These are phyloP conservation scores for Lonicera japonica DNA, from an alignment of 129 eudicot genomes.

Conservation along the genomic window DNA sequence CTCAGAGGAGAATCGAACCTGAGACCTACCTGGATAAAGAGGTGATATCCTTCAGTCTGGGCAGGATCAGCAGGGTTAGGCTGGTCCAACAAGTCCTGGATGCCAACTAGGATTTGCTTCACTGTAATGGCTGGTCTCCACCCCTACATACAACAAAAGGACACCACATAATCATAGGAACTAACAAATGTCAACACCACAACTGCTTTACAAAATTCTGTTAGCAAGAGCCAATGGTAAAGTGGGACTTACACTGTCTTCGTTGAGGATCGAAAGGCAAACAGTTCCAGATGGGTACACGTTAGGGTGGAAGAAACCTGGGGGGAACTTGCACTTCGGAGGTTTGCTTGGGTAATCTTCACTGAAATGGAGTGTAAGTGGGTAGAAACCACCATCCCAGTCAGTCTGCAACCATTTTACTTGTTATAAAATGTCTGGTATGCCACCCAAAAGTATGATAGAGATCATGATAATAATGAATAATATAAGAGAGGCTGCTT, in stretches of 20 bases:
- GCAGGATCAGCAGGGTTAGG: slow-evolving; percentile 94
- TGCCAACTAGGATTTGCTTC: slow-evolving; percentile 86
- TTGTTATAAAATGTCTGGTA: slow-evolving; percentile 10
- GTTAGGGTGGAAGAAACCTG: slow-evolving; percentile 86
- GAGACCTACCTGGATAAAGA: slow-evolving; percentile 70
- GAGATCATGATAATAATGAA: neutral
- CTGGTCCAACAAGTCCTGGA: slow-evolving; percentile 83
- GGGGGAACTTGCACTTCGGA: slow-evolving; percentile 83
- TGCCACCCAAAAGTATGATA: neutral
- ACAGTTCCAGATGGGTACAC: slow-evolving; percentile 96
- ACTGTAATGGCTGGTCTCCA: slow-evolving; percentile 98
- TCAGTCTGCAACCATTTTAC: slow-evolving; percentile 53
- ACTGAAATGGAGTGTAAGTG: slow-evolving; percentile 61
- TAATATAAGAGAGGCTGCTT: neutral
- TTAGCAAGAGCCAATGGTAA: neutral
- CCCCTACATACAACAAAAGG: slow-evolving; percentile 34
- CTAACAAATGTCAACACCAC: neutral
- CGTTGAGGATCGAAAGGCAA: slow-evolving; percentile 83
- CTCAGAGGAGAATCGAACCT: too few species aligned
- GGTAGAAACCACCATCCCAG: slow-evolving; percentile 79
- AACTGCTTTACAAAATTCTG: neutral
- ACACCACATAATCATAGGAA: neutral
- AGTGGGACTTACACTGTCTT: slow-evolving; percentile 66
- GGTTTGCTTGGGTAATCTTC: slow-evolving; percentile 94
- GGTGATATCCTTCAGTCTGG: slow-evolving; percentile 82